A percentile compares a stretch with the other conserved stretches of the same genome.
Conservation (phyloP, 1,139 yeast species). For the Pichia sp. region DNA sequence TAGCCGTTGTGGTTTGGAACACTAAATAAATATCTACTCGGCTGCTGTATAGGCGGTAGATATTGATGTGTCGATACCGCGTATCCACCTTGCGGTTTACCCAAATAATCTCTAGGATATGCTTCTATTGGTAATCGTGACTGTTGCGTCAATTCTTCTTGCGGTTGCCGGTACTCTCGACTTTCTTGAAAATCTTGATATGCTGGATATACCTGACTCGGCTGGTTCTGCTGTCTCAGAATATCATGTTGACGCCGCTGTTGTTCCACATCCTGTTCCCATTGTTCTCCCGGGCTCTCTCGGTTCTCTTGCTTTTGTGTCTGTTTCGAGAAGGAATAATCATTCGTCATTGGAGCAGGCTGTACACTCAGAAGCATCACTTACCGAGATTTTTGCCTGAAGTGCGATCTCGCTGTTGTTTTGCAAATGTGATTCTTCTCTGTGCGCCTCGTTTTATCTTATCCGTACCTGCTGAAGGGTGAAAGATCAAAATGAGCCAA, state of each 20-base stretch:
- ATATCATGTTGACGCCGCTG: too few species aligned
- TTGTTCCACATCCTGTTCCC: not conserved
- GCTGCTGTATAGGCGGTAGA: not conserved
- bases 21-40: not conserved
- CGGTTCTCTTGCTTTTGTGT: not conserved
- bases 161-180: not conserved
- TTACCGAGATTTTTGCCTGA: not conserved
- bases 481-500: too few species aligned
- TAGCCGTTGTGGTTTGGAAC: not conserved
- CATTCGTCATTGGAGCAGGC: not conserved
- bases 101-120: not conserved
- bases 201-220: too few species aligned
- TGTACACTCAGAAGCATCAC: not conserved
- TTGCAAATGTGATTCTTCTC: too few species aligned
- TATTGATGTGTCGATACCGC: not conserved
- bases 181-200: too few species aligned
- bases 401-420: too few species aligned
- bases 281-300: too few species aligned
- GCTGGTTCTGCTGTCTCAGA: too few species aligned
- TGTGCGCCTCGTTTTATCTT: too few species aligned
- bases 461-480: too few species aligned
- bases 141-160: not conserved
- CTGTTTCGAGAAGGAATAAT: not conserved
- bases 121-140: not conserved
- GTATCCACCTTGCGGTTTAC: not conserved